These are phyloP conservation scores for Leishmania aethiopica DNA, from an alignment of 208 protist species.

Conservation along the genomic window DNA sequence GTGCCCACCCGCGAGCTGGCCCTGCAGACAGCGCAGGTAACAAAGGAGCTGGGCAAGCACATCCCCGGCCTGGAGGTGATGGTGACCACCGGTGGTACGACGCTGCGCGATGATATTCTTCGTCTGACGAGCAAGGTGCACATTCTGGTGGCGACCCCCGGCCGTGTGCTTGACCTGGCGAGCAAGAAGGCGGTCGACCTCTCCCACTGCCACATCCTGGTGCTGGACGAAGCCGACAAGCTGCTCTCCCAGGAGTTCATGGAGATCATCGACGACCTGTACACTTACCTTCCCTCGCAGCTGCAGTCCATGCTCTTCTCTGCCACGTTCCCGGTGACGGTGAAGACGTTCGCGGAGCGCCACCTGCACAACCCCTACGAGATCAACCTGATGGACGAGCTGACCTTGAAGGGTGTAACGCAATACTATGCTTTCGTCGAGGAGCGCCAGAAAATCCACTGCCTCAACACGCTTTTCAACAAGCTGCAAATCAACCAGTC, in stretches of 20 bases:
- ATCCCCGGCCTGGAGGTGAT: constrained; percentile 95
- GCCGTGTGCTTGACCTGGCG: constrained; percentile 98
- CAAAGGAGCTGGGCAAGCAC: constrained; percentile 98
- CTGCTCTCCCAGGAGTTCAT: constrained; percentile 97
- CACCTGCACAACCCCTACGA: constrained; percentile 96
- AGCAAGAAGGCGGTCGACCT: constrained; percentile 96
- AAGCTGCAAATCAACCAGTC: constrained; percentile 99
- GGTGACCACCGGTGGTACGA: constrained; percentile 98
- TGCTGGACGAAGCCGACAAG: constrained; percentile 99
- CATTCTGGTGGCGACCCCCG: constrained; percentile 99
- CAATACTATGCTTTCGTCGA: constrained; percentile 99
- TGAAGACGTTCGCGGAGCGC: constrained; percentile 95
- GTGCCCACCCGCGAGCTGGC: constrained; percentile 99
- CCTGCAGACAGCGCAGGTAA: constrained; percentile 98
- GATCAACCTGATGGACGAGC: constrained; percentile 99
- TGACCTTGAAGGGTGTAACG: constrained; percentile 98
- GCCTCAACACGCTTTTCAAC: constrained; percentile 99
- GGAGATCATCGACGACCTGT: constrained; percentile 95
- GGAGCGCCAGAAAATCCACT: constrained; percentile 99
- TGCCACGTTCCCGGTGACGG: constrained; percentile 98
- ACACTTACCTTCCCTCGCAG: constrained; percentile 86
- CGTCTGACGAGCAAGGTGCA: constrained; percentile 97
- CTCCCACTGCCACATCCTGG: constrained; percentile 92
- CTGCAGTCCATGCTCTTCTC: constrained; percentile 98
- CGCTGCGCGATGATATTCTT: constrained; percentile 98